Evolutionary conservation across 2,329 filamentous ascomycete species (phyloP).

Genomic region (Penicillium fuscoglaucum): DNA sequence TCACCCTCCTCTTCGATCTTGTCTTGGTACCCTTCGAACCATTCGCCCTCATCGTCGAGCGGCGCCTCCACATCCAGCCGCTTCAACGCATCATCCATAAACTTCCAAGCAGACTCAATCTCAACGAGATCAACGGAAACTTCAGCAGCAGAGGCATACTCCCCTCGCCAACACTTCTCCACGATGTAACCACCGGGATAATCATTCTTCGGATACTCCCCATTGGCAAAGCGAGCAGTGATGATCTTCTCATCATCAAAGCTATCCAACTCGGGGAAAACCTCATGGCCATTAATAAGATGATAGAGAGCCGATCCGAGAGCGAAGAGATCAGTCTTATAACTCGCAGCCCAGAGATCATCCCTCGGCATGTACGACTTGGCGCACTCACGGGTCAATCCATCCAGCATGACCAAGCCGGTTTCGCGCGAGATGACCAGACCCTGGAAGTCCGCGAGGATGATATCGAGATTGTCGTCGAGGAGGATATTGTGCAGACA

Average conservation of each 20-base stretch:
- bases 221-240: constrained; percentile 4
- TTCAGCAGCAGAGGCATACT: constrained; percentile 15
- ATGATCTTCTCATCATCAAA: constrained; percentile 7
- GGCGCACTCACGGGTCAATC: constrained; percentile 13
- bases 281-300: constrained; percentile 20
- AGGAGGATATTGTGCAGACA: constrained; percentile 9
- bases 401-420: constrained; percentile 16
- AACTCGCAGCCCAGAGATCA: constrained; percentile 6
- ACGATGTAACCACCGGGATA: constrained; percentile 17
- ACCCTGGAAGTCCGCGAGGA: constrained; percentile 21
- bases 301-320: constrained; percentile 24
- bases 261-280: constrained; percentile 17
- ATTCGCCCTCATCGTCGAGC: too few relatives aligned
- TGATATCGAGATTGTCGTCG: constrained; percentile 11
- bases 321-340: constrained; percentile 25
- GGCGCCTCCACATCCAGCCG: background rate
- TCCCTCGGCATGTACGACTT: constrained; percentile 18
- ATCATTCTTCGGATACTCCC: constrained; percentile 9
- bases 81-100: background rate
- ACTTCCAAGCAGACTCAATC: background rate
- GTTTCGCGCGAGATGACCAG: constrained; percentile 11
- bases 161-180: constrained; percentile 19
- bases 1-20: background rate
- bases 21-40: background rate
- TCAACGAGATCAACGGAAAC: constrained; percentile 7